phyloP scores from a whole-genome alignment of 768 basidiomycete species.

The Psilocybe cyanescens region DNA sequence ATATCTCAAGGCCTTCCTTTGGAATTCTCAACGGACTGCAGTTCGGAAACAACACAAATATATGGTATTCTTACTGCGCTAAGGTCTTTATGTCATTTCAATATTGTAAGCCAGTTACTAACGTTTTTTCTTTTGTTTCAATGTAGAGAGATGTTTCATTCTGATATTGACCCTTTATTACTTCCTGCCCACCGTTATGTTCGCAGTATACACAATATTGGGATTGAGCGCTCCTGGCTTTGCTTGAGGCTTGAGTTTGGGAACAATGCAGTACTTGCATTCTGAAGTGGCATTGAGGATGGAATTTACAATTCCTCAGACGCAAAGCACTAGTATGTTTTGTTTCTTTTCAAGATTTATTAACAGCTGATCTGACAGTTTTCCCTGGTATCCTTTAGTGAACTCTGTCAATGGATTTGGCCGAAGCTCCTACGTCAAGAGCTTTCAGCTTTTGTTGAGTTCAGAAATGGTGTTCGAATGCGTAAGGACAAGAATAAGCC shows the following conservation, averaged over 20 bases:
- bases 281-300: slow-evolving; percentile 22
- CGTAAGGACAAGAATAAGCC: slow-evolving; percentile 34
- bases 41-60: slow-evolving; percentile 36
- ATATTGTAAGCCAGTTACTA: neutral
- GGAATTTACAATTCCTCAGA: slow-evolving; percentile 29
- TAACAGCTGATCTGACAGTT: neutral
- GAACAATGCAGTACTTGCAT: slow-evolving; percentile 30
- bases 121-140: neutral
- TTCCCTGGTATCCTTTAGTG: slow-evolving; percentile 12
- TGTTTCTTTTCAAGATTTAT: neutral
- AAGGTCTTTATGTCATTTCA: slow-evolving; percentile 19
- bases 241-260: slow-evolving; percentile 33
- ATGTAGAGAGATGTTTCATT: slow-evolving; percentile 28
- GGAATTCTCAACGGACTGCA: slow-evolving; percentile 38
- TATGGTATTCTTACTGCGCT: slow-evolving; percentile 35
- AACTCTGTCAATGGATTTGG: slow-evolving; percentile 34
- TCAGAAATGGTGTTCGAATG: slow-evolving; percentile 29
- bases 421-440: slow-evolving; percentile 26
- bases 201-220: slow-evolving; percentile 36
- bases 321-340: slow-evolving; percentile 31
- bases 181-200: slow-evolving; percentile 35
- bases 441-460: slow-evolving; percentile 21
- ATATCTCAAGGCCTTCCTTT: slow-evolving; percentile 31
- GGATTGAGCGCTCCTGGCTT: slow-evolving; percentile 38
- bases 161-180: slow-evolving; percentile 22